Evolutionary conservation across 495 filamentous ascomycete genomes (phyloP).

Genomic region (Daldinia decipiens): DNA sequence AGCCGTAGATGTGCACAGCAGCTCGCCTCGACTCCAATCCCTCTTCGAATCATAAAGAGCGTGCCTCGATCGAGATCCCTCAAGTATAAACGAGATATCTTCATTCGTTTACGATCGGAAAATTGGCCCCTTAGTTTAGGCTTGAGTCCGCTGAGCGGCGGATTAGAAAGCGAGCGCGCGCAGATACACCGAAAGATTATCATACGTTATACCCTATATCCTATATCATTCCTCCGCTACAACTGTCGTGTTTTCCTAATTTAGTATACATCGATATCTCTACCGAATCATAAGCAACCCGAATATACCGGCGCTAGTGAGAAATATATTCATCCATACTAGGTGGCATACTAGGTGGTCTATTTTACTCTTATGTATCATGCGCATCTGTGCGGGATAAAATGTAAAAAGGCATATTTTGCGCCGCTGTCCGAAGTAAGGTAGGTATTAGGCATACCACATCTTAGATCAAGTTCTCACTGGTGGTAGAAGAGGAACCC

Average conservation of each 20-base stretch:
- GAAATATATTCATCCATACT: no score
- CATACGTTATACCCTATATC: neutral
- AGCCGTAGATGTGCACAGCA: neutral
- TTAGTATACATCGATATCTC: neutral
- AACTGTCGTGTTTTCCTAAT: neutral
- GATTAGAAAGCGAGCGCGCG: neutral
- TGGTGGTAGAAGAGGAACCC: no score
- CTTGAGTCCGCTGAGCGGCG: neutral
- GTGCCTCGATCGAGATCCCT: slow-evolving; percentile 24
- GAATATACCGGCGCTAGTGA: no score
- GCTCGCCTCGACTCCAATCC: neutral
- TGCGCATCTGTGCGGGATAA: no score
- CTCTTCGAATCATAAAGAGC: neutral
- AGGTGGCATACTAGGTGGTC: no score
- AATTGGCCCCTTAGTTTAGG: slow-evolving; percentile 8
- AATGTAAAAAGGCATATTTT: no score
- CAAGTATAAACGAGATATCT: slow-evolving; percentile 3
- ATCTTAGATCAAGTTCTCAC: no score
- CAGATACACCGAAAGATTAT: neutral
- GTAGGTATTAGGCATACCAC: no score
- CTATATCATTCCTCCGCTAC: no score
- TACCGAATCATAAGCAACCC: neutral
- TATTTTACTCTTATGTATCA: no score
- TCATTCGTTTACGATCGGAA: slow-evolving; percentile 13
- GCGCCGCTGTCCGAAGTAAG: no score